Evolutionary conservation across 2,329 filamentous ascomycete genomes (phyloP), one percentile per base, ranked within the genome.

Genomic region (Fusarium solani-melongenae): DNA sequence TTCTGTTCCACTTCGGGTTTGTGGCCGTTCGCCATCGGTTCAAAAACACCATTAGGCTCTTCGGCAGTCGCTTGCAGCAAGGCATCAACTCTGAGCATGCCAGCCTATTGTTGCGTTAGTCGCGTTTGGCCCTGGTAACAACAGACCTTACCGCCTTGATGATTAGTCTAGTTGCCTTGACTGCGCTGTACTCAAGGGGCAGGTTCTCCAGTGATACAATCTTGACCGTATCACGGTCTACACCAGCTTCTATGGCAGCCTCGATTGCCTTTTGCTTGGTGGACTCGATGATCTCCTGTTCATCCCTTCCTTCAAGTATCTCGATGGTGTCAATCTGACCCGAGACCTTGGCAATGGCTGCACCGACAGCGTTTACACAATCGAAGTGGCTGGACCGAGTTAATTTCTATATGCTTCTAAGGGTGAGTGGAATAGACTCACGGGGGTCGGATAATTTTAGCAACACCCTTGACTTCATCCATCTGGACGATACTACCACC

Each of bases 321-420:
- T 62, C 44, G 44, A 62, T 49, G 5, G 41, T 51, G 31, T 62
- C 59, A 20, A 62, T 49, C 17, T 34, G 41, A 1, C 59, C 59
- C 5, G 41, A 51, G n/a, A 62, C 59, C 29, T 49, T 51, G 15
- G 59, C 41, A n/a, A 53, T 62, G 20, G 59, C 59, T 12, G 59
- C 59, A n/a, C 59, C 59, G 6, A 62, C 44, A 22, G 59, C 59
- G 15, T 62, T 62, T 24, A 44, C 59, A n/a, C 59, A 62, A 31
- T 62, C 41, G 12, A 49, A 53, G 22, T 62, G 51, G 10, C 51
- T 56, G 24, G 12, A 5, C 29, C 17, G 6, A 29, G 24, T 49
- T 29, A 49, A 24, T 24, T 49, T 4, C 14, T 22, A 15, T 1
- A n/a, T 29, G 9, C 7, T 49, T 17, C 44, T 17, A 2, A 2